Evolutionary conservation across 495 filamentous ascomycete genomes (phyloP), one percentile per base, ranked within the genome.

Genomic region (Diplogelasinospora grovesii): DNA sequence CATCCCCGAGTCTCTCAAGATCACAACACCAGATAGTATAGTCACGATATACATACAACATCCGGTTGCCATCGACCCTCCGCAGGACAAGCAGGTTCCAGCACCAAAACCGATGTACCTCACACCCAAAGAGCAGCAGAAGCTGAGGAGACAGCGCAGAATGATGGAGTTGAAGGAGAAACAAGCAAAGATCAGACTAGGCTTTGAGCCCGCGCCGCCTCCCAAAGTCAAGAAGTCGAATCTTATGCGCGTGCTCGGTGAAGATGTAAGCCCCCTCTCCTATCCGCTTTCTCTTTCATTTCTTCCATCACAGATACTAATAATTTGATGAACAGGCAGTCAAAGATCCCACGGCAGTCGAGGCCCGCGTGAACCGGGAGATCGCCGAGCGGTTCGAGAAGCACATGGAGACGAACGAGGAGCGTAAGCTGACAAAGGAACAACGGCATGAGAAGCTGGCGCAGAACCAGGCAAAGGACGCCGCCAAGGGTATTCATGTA

Each of bases 161-260:
- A 89, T 92, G 75, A 87, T 82, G 24, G 83, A 93, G 27, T 70
- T 93, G 41, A 96, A 97, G 60, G 92, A 97, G 65, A 81, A 89
- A 45, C 92, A 98, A 63, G 89, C 89, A 37, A 96, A 97, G 71
- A 88, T 95, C 42, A 72, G 89, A 26, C 71, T 98, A 3, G 92
- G 92, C 35, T 78, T 98, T 6, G 81, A 86, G 41, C 85, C 86
- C 2, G 85, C 93, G 5, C 85, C 88, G 6, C 82, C 90, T 18
- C 90, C 92, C 8, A 96, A 96, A 60, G 83, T 96, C 49, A 96
- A 94, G 64, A 92, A 90, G 59, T 81, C 78, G 35, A 98, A 98
- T 57, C 71, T 98, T 39, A 96, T 98, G 92, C 82, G 89, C 32
- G 92, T 99, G 3, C 68, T 97, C n/a, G 92, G 92, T 29, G 87